These are phyloP conservation scores for Brassica cretica DNA, from an alignment of 345 rosid genomes.

Conservation along the genomic window DNA sequence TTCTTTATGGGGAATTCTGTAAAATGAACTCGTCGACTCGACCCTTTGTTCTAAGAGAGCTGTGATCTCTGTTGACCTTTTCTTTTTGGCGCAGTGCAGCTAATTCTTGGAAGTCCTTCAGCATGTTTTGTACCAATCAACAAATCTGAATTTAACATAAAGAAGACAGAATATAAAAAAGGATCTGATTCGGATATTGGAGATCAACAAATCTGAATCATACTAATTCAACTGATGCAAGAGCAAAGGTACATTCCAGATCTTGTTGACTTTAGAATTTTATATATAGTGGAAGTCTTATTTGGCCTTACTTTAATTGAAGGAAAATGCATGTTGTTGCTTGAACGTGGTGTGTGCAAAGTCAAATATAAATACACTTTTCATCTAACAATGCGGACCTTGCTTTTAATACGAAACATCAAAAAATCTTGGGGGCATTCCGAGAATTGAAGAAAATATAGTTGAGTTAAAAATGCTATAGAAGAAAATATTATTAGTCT, in stretches of 20 bases:
- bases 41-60: not conserved
- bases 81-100: conserved; percentile 18
- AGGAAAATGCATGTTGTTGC: conserved; percentile 3
- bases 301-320: not conserved
- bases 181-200: not conserved
- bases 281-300: conserved; percentile 6
- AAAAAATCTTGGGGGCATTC: conserved; percentile 59
- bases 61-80: conserved; percentile 1
- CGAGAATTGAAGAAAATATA: conserved; percentile 59
- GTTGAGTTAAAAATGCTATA: not conserved
- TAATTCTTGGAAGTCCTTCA: conserved; percentile 11
- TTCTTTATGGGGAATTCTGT: not conserved
- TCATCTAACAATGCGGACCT: not conserved
- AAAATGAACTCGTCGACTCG: not conserved
- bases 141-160: not conserved
- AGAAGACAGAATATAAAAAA: not conserved
- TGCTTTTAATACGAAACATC: not conserved
- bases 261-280: conserved; percentile 14
- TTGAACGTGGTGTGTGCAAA: conserved; percentile 3
- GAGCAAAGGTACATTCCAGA: conserved; percentile 25
- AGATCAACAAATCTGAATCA: not conserved
- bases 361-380: not conserved
- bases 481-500: not conserved
- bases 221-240: conserved; percentile 5
- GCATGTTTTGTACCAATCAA: not conserved